These are phyloP conservation scores for Pittosporum tobira DNA, from an alignment of 129 eudicot genomes.

Conservation along the genomic window DNA sequence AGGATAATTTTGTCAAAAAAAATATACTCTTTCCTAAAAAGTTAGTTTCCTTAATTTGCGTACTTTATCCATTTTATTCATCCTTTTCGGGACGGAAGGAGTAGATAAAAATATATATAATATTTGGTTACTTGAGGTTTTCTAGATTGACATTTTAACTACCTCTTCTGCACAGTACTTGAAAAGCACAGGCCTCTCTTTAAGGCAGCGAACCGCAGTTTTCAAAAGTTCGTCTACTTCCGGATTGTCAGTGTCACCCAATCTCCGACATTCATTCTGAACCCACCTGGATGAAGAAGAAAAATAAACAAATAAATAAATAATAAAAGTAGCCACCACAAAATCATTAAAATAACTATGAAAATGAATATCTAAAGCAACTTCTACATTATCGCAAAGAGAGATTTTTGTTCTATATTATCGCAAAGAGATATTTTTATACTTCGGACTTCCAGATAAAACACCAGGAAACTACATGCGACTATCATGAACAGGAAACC, in stretches of 20 bases:
- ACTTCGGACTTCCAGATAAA: background rate
- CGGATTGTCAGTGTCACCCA: slow-evolving; percentile 90
- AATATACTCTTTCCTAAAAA: no score
- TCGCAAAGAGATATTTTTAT: background rate
- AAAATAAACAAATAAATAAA: background rate
- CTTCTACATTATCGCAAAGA: background rate
- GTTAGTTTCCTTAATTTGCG: no score
- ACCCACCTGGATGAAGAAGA: slow-evolving; percentile 65
- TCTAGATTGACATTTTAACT: slow-evolving; percentile 3
- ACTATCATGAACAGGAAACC: background rate
- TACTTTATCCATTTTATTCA: no score
- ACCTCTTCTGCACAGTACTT: slow-evolving; percentile 99
- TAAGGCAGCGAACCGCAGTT: slow-evolving; percentile 89
- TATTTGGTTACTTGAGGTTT: slow-evolving; percentile 3
- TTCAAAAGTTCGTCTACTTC: slow-evolving; percentile 83
- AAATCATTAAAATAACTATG: background rate
- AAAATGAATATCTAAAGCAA: background rate
- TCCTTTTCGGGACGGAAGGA: no score
- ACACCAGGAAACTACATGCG: background rate
- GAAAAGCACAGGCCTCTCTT: slow-evolving; percentile 89
- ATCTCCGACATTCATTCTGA: slow-evolving; percentile 82
- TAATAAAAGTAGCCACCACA: no score
- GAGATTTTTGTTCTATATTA: background rate
- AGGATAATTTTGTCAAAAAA: no score
- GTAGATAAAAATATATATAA: slow-evolving; percentile 11